Conservation (phyloP, 1,284 basidiomycete genomes). For the Leucoagaricus sp. region DNA sequence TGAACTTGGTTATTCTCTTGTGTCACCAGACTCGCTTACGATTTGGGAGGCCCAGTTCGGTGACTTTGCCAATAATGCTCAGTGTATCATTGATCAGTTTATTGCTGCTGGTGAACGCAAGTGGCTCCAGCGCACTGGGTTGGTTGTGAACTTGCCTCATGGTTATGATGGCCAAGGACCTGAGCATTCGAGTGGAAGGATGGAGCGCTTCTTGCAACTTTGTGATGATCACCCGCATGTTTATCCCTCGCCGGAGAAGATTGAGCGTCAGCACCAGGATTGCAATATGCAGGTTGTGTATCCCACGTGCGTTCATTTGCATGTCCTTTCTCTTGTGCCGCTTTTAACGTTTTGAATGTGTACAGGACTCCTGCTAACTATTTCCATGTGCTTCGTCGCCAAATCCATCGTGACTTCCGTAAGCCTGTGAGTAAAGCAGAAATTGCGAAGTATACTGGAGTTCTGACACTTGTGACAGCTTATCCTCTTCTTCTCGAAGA, state of each 20-base stretch:
- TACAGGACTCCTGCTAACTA: slow-evolving; percentile 87
- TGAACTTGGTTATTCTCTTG: slow-evolving; percentile 98
- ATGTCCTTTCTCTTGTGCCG: neutral
- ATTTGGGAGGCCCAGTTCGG: slow-evolving; percentile 99
- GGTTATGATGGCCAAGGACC: slow-evolving; percentile 99
- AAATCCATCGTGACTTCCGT: slow-evolving; percentile 95
- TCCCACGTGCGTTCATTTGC: slow-evolving; percentile 67
- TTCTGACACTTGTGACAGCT: slow-evolving; percentile 46
- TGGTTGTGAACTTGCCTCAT: slow-evolving; percentile 93
- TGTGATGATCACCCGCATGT: slow-evolving; percentile 96
- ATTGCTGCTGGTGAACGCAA: slow-evolving; percentile 98
- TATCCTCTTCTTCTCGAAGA: slow-evolving; percentile 96
- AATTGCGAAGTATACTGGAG: neutral
- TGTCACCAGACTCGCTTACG: slow-evolving; percentile 91
- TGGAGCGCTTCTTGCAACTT: slow-evolving; percentile 97
- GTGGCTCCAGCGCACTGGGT: slow-evolving; percentile 94
- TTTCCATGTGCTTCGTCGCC: slow-evolving; percentile 94
- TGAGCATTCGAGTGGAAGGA: slow-evolving; percentile 95
- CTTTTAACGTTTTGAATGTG: slow-evolving; percentile 10
- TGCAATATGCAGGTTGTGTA: slow-evolving; percentile 99
- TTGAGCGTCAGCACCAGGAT: slow-evolving; percentile 96
- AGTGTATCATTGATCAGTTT: slow-evolving; percentile 99
- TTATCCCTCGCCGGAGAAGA: slow-evolving; percentile 88
- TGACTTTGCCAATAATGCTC: slow-evolving; percentile 97
- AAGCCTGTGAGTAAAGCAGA: slow-evolving; percentile 69